Conservation (phyloP, 345 rosid genomes). For the Hibiscus mutabilis region DNA sequence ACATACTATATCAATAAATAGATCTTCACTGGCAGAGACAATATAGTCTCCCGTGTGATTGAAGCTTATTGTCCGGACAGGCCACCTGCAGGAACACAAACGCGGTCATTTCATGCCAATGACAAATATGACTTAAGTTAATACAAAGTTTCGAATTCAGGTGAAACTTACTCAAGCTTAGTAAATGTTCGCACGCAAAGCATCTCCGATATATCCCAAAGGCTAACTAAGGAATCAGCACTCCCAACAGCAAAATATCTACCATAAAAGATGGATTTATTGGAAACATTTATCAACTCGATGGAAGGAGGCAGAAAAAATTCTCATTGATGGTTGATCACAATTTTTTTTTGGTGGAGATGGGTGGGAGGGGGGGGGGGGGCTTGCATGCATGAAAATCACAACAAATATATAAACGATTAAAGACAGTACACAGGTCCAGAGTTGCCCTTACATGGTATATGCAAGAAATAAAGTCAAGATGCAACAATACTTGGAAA, state of each 20-base stretch:
- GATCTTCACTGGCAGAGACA: constrained; percentile 23
- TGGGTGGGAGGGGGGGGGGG: no score
- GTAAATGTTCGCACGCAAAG: constrained; percentile 37
- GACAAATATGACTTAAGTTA: not conserved
- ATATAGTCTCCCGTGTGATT: constrained; percentile 55
- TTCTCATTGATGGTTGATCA: not conserved
- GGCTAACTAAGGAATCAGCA: constrained; percentile 98
- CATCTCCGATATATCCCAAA: constrained; percentile 95
- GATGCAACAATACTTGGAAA: not conserved
- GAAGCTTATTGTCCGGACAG: constrained; percentile 10
- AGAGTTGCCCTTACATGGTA: not conserved
- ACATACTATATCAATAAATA: constrained; percentile 7
- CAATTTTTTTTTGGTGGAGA: no score
- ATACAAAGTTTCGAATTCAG: not conserved
- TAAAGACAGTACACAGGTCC: not conserved
- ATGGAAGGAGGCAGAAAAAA: not conserved
- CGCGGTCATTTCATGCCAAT: not conserved
- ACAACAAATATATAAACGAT: not conserved
- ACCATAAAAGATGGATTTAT: constrained; percentile 11
- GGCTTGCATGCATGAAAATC: not conserved
- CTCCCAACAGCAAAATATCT: constrained; percentile 98
- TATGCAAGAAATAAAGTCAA: not conserved
- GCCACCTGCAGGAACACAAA: constrained; percentile 3
- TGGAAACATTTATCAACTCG: not conserved
- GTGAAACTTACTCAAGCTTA: constrained; percentile 10